Evolutionary conservation across 1,284 basidiomycete species (phyloP), one percentile per base, ranked within the genome.

Genomic region (Austroboletus novae-zelandiae): DNA sequence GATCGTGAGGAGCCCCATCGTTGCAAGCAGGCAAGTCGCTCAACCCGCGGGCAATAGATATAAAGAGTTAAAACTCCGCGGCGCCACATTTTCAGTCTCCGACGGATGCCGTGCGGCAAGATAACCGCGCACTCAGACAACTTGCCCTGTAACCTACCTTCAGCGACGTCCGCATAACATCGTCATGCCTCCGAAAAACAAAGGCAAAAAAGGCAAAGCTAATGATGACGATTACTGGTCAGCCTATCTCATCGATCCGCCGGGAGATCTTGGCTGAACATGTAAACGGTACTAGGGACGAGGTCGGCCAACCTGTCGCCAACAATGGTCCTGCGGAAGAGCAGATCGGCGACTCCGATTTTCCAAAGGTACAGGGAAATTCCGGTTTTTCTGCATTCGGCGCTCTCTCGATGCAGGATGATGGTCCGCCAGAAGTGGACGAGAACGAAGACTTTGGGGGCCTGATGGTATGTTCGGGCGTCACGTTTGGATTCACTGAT

Each of bases 1-100:
- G 68, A 99, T 95, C 5, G 96, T 96, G 46, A 99, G 83, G 39
- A 99, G 80, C 1, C 96, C 96, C 89, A 91, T 91, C 23, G 48
- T 62, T 15, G 39, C n/a, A 30, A 20, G 23, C 30, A n/a, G 30
- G 18, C 23, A 29, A 9, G 27, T 27, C 27, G 6, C 27, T 27
- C 7, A 27, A 27, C 27, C 27, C 27, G 27, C 27, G 27, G 27
- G 7, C 9, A 27, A 27, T 27, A 27, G 27, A 4, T 9, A 27
- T 27, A 9, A 27, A 27, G 32, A 34, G 32, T n/a, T 41, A 29
- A 13, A 44, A 39, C 54, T 49, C 55, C 60, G 58, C 60, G 58
- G 23, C 42, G 2, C 4, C 9, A n/a, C 15, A 6, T 5, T 49
- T 61, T 62, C 44, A 39, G 30, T 41, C 50, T 35, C 61, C 58